phyloP scores from a whole-genome alignment of 768 basidiomycete species.

The Trametes villosa region DNA sequence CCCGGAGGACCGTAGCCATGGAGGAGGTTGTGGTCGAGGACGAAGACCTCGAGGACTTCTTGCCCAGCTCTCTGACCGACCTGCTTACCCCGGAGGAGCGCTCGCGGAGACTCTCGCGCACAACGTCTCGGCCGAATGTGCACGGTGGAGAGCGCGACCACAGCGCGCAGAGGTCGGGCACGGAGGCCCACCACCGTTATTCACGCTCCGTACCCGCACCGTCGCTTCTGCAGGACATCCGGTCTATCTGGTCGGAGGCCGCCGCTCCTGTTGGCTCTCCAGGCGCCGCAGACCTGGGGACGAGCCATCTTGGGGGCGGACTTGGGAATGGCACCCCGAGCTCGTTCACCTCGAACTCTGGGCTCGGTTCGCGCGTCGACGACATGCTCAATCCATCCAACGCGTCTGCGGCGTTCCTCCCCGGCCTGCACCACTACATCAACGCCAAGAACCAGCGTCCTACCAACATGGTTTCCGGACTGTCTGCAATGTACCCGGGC shows the following conservation, averaged over 20 bases:
- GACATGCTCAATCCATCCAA: constrained; percentile 70
- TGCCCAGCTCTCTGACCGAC: constrained; percentile 88
- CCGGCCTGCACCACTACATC: constrained; percentile 69
- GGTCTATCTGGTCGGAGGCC: constrained; percentile 80
- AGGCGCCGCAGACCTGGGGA: constrained; percentile 26
- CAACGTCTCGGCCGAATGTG: constrained; percentile 44
- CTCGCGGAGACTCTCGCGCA: constrained; percentile 78
- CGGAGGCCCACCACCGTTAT: constrained; percentile 63
- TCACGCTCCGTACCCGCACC: constrained; percentile 84
- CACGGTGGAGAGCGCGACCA: constrained; percentile 24
- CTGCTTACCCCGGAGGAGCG: constrained; percentile 89
- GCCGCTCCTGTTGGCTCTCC: constrained; percentile 41
- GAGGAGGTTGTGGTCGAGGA: constrained; percentile 59
- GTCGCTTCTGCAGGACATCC: constrained; percentile 73
- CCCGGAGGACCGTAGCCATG: constrained; percentile 20
- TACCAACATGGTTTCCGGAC: constrained; percentile 26
- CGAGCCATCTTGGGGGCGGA: constrained; percentile 28
- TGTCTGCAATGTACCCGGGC: constrained; percentile 29
- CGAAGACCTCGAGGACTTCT: constrained; percentile 85
- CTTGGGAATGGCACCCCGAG: constrained; percentile 52
- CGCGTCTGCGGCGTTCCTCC: constrained; percentile 82
- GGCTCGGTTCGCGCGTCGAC: constrained; percentile 40
- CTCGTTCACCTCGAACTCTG: constrained; percentile 53
- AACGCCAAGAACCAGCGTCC: constrained; percentile 49
- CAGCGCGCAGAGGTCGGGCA: constrained; percentile 30